Evolutionary conservation across 2,329 filamentous ascomycete species (phyloP).

Genomic region (Beauveria scarabaeidicola): DNA sequence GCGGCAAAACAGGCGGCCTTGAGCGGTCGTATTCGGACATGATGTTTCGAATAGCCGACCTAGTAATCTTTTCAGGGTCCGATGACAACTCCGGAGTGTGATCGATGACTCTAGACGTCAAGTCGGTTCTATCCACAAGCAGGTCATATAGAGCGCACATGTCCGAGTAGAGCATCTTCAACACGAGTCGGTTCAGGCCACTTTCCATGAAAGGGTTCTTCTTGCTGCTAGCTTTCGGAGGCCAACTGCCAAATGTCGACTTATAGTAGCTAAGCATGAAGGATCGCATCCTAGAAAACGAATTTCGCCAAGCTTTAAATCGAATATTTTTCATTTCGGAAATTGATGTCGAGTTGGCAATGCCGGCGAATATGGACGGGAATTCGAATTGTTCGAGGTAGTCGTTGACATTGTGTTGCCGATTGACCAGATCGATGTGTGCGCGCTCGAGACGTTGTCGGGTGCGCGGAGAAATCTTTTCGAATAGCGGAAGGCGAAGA

Average conservation of each 20-base stretch:
- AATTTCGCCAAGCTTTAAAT: constrained; percentile 74
- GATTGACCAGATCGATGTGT: constrained; percentile 67
- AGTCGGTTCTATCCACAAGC: constrained; percentile 66
- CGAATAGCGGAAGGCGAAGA: constrained; percentile 60
- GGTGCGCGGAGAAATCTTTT: constrained; percentile 61
- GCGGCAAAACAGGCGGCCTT: constrained; percentile 80
- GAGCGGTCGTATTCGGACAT: constrained; percentile 84
- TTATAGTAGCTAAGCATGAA: constrained; percentile 63
- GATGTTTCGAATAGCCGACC: constrained; percentile 66
- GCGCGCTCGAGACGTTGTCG: constrained; percentile 74
- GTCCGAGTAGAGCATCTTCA: constrained; percentile 77
- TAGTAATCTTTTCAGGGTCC: constrained; percentile 50
- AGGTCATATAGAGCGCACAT: constrained; percentile 83
- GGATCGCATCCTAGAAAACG: constrained; percentile 66
- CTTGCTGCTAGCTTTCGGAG: constrained; percentile 83
- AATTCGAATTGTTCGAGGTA: constrained; percentile 87
- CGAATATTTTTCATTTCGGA: constrained; percentile 68
- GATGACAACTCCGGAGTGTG: constrained; percentile 49
- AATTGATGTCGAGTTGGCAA: constrained; percentile 73
- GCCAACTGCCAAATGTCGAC: constrained; percentile 60
- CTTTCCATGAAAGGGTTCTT: constrained; percentile 83
- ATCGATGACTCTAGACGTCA: constrained; percentile 73
- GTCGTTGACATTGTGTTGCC: constrained; percentile 60
- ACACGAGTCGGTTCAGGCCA: constrained; percentile 75
- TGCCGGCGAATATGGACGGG: constrained; percentile 78